Evolutionary conservation across 2,329 filamentous ascomycete genomes (phyloP).

Genomic region (Fusarium sp.): DNA sequence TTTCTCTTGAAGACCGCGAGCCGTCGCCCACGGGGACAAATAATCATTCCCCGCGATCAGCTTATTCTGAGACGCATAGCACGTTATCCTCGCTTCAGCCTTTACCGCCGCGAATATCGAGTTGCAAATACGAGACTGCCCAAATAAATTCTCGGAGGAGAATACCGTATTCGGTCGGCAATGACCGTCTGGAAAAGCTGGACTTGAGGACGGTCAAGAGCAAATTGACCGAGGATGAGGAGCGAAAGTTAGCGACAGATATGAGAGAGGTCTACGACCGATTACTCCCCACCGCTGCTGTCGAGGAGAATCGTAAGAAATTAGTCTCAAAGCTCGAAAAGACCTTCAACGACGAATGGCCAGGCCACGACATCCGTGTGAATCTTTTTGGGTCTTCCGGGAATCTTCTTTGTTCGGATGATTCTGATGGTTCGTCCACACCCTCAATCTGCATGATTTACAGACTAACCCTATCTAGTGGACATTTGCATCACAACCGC

Average conservation of each 20-base stretch:
- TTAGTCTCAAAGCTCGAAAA: constrained; percentile 88
- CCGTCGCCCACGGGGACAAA: constrained; percentile 81
- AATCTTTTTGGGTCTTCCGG: constrained; percentile 98
- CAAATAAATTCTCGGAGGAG: constrained; percentile 82
- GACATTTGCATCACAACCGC: constrained; percentile 97
- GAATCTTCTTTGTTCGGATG: constrained; percentile 91
- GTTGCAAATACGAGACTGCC: constrained; percentile 90
- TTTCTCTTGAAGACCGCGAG: constrained; percentile 78
- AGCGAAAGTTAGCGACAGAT: constrained; percentile 77
- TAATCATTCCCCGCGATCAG: constrained; percentile 87
- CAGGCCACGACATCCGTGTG: constrained; percentile 86
- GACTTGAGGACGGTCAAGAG: constrained; percentile 77
- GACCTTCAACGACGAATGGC: constrained; percentile 91
- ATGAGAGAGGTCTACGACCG: constrained; percentile 86
- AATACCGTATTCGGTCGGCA: constrained; percentile 92
- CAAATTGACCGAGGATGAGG: constrained; percentile 74
- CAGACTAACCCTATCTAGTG: constrained; percentile 61
- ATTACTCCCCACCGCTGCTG: constrained; percentile 82
- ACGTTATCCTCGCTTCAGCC: constrained; percentile 73
- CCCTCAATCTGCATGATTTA: background rate
- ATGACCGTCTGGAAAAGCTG: constrained; percentile 76
- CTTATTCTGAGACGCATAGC: constrained; percentile 87
- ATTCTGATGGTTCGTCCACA: constrained; percentile 82
- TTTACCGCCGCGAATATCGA: constrained; percentile 64
- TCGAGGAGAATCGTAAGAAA: constrained; percentile 76